These are phyloP conservation scores for Tolypocladium paradoxum DNA, from an alignment of 2,329 filamentous ascomycete genomes.

Conservation along the genomic window DNA sequence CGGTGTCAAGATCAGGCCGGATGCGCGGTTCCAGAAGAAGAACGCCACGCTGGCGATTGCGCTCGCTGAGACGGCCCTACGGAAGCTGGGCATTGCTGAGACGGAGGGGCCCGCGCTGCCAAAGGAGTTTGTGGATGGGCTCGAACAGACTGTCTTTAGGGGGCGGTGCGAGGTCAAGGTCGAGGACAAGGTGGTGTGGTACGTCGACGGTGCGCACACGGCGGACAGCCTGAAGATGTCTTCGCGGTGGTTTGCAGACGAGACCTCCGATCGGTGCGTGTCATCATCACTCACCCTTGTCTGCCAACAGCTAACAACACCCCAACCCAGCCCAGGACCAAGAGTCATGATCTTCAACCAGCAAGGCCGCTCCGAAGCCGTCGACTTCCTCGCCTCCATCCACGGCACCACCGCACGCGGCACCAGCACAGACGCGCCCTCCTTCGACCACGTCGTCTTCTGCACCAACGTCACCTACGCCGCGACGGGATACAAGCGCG, in stretches of 20 bases:
- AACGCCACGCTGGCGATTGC: slow-evolving; percentile 45
- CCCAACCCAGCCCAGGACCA: slow-evolving; percentile 19
- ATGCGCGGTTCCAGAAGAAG: slow-evolving; percentile 46
- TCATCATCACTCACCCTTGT: no score
- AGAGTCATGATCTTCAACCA: slow-evolving; percentile 81
- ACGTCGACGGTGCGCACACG: slow-evolving; percentile 89
- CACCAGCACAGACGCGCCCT: slow-evolving; percentile 14
- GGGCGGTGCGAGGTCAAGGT: slow-evolving; percentile 62
- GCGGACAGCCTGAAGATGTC: slow-evolving; percentile 78
- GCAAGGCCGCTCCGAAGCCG: slow-evolving; percentile 44
- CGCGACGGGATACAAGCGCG: slow-evolving; percentile 38
- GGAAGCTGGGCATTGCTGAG: slow-evolving; percentile 29
- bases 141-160: slow-evolving; percentile 66
- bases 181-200: slow-evolving; percentile 58
- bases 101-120: slow-evolving; percentile 33
- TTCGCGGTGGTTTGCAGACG: slow-evolving; percentile 65
- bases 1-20: slow-evolving; percentile 36
- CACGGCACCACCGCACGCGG: slow-evolving; percentile 22
- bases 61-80: slow-evolving; percentile 38
- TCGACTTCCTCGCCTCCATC: slow-evolving; percentile 42
- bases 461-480: slow-evolving; percentile 62
- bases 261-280: slow-evolving; percentile 25
- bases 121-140: slow-evolving; percentile 55
- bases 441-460: slow-evolving; percentile 69
- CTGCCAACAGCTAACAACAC: no score